A percentile compares a stretch with the other conserved stretches of the same genome.
Evolutionary conservation across 2,329 filamentous ascomycete genomes (phyloP).

Genomic region (Cladophialophora immunda): DNA sequence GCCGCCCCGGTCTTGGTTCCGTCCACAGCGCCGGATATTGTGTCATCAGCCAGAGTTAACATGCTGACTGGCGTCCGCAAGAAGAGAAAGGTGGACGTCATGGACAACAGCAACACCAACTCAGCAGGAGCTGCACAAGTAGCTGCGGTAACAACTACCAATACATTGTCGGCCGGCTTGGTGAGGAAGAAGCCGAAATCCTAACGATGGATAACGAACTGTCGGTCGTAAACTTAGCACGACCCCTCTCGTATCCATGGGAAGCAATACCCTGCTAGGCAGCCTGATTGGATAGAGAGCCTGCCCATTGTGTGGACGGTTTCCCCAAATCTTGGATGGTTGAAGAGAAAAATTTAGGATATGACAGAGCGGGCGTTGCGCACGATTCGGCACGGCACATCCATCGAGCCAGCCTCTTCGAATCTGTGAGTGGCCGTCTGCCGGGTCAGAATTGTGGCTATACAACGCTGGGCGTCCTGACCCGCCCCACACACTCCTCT

Average conservation of each 20-base stretch:
- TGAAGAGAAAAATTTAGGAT: conserved; percentile 10
- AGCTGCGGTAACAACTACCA: not conserved
- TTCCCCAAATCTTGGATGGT: not conserved
- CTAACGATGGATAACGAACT: conserved; percentile 11
- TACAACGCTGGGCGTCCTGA: conserved; percentile 13
- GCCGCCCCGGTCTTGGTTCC: conserved; percentile 21
- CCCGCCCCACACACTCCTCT: not conserved
- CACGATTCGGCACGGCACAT: not conserved
- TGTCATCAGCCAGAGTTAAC: conserved; percentile 27
- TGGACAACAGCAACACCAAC: not conserved
- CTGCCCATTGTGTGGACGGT: not conserved
- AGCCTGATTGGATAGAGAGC: conserved; percentile 23
- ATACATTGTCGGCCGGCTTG: conserved; percentile 31
- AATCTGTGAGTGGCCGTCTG: conserved; percentile 11
- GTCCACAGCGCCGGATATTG: conserved; percentile 10
- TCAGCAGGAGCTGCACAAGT: not conserved
- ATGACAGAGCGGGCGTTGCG: conserved; percentile 16
- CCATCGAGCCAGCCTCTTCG: not conserved
- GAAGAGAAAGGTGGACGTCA: conserved; percentile 38
- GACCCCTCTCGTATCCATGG: not conserved
- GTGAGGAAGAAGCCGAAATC: conserved; percentile 39
- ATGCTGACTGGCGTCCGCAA: conserved; percentile 38
- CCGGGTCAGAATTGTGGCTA: conserved; percentile 23
- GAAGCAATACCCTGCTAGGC: not conserved
- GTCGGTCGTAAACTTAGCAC: not conserved